Percentiles rank a stretch among this genome's conserved stretches.
Conservation (phyloP, 2,329 filamentous ascomycete genomes). For the Beauveria australis region DNA sequence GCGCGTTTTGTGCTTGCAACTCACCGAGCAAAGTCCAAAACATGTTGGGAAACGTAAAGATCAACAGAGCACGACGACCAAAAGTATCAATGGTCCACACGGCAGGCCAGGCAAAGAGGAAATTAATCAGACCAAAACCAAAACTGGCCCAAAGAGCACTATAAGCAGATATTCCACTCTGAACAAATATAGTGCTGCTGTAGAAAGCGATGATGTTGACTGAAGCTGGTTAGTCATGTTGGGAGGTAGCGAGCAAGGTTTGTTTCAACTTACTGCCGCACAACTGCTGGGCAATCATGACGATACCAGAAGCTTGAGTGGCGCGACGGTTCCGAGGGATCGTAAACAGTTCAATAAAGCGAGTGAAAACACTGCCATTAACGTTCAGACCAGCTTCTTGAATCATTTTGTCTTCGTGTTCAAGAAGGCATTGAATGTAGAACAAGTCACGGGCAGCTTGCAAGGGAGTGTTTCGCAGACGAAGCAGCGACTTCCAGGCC, state of each 20-base stretch:
- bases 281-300: slow-evolving; percentile 61
- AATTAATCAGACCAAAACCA: slow-evolving; percentile 48
- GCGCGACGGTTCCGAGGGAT: slow-evolving; percentile 51
- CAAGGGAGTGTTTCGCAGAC: slow-evolving; percentile 48
- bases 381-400: slow-evolving; percentile 22
- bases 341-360: slow-evolving; percentile 49
- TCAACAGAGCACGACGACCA: slow-evolving; percentile 49
- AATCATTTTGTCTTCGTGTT: slow-evolving; percentile 22
- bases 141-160: slow-evolving; percentile 34
- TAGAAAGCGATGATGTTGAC: slow-evolving; percentile 45
- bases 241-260: neutral
- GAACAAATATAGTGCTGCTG: slow-evolving; percentile 36
- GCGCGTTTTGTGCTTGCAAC: neutral
- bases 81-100: slow-evolving; percentile 58
- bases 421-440: slow-evolving; percentile 42
- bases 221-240: neutral
- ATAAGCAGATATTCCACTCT: slow-evolving; percentile 31
- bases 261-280: slow-evolving; percentile 35
- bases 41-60: slow-evolving; percentile 60
- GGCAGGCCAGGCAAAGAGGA: slow-evolving; percentile 55
- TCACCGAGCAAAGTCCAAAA: slow-evolving; percentile 44
- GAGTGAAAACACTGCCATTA: slow-evolving; percentile 38
- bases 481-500: slow-evolving; percentile 48
- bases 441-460: slow-evolving; percentile 56
- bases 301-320: slow-evolving; percentile 56